phyloP scores from a whole-genome alignment of 108 stramenopile genomes.

The Cyclotella kingstonii region DNA sequence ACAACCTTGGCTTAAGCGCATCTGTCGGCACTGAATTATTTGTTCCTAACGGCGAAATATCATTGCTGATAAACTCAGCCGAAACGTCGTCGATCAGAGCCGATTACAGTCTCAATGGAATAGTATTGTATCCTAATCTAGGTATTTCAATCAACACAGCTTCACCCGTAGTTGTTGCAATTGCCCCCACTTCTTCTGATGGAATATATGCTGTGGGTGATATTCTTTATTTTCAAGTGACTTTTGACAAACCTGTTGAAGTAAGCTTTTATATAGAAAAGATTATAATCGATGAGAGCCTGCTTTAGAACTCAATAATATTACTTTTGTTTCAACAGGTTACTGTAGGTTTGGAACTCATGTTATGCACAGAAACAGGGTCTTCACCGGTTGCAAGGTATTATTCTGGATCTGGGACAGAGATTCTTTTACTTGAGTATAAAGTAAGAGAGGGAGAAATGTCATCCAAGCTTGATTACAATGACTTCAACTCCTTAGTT shows the following conservation, averaged over 20 bases:
- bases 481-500: slow-evolving; percentile 8
- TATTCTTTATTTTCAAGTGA: slow-evolving; percentile 36
- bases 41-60: slow-evolving; percentile 9
- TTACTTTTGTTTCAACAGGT: slow-evolving; percentile 3
- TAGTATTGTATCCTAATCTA: slow-evolving; percentile 7
- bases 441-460: slow-evolving; percentile 16
- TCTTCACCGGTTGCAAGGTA: slow-evolving; percentile 27
- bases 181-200: slow-evolving; percentile 27
- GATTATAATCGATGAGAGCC: background rate
- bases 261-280: slow-evolving; percentile 6
- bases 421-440: slow-evolving; percentile 23
- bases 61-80: slow-evolving; percentile 21
- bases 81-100: slow-evolving; percentile 23
- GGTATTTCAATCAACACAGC: slow-evolving; percentile 30
- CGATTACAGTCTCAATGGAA: slow-evolving; percentile 17
- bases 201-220: slow-evolving; percentile 43
- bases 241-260: slow-evolving; percentile 45
- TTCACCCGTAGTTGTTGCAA: slow-evolving; percentile 24
- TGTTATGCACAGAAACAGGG: slow-evolving; percentile 3
- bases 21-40: slow-evolving; percentile 19
- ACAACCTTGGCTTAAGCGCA: slow-evolving; percentile 15
- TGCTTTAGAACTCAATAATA: background rate
- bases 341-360: slow-evolving; percentile 29
- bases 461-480: slow-evolving; percentile 20
- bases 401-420: slow-evolving; percentile 28